Base-by-base conservation (phyloP, 2,329 filamentous ascomycete species). In the Fusarium newnesense region DNA sequence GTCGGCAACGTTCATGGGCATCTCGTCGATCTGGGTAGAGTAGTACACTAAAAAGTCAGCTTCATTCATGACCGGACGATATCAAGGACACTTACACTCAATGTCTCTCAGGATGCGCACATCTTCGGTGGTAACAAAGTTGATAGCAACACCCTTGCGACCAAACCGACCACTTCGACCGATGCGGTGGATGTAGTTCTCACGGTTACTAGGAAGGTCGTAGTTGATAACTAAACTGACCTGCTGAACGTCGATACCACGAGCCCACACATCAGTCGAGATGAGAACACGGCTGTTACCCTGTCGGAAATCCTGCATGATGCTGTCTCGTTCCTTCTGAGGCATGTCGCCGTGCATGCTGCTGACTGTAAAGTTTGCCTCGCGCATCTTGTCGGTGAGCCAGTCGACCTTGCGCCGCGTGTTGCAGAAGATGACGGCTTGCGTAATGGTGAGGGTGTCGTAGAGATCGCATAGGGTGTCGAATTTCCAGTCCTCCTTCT, bases 401-500 rank as follows among this genome's bases (percentile, higher is more conserved):
- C 96, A 99, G 83, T 99, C 96, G 60, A 99, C 96, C 93, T 99
- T 99, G 83, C 96, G 91, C 76, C 96, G 92, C 11, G 96, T 99
- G 85, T 99, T 99, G 89, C 96, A 99, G 88, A 99, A 99, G 82
- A 99, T 99, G 82, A 99, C 96, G 50, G 96, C 96, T 85, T 98
- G 96, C 21, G 96, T 98, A 80, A 99, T 98, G 62, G 96, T 99
- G 49, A 99, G 89, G 18, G 96, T 98, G 82, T 99, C 96, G 88
- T 99, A 99, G 65, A 99, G 92, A 85, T 99, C 96, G 84, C 95
- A 98, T 9, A 99, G 91, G 6, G 96, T 99, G 82, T 99, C 96
- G 78, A 99, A 97, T 84, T 99, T 99, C 96, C 96, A 99, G 82
- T 98, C 96, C 83, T 99, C 96, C 87, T 98, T 98, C 84, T 99